phyloP scores from a whole-genome alignment of 169 alveolate species.

The Condylostoma magnum region DNA sequence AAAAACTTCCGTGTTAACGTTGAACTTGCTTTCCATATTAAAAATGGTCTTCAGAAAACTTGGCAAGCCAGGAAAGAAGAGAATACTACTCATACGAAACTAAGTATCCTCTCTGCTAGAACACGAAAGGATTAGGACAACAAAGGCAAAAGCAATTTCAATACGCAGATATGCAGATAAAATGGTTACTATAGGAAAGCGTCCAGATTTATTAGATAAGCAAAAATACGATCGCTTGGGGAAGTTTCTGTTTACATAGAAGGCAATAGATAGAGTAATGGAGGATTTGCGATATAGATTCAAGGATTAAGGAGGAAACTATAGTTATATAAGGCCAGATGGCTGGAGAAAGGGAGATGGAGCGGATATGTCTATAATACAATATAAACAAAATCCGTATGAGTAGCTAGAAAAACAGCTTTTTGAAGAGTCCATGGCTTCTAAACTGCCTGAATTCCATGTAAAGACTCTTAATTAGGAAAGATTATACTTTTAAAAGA shows the following conservation, averaged over 20 bases:
- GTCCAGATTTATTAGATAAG: background rate
- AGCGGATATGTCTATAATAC: background rate
- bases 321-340: background rate
- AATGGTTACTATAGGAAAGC: slow-evolving; percentile 4
- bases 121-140: slow-evolving; percentile 26
- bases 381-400: slow-evolving; percentile 14
- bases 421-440: background rate
- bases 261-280: slow-evolving; percentile 17
- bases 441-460: background rate
- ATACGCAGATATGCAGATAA: slow-evolving; percentile 7
- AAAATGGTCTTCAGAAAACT: too few relatives aligned
- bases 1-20: too few relatives aligned
- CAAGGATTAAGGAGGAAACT: background rate
- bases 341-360: slow-evolving; percentile 20
- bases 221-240: background rate
- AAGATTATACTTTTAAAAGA: background rate
- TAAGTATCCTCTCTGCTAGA: slow-evolving; percentile 10
- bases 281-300: slow-evolving; percentile 1
- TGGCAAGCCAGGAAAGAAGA: slow-evolving; percentile 11
- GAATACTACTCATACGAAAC: slow-evolving; percentile 24
- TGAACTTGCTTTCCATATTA: too few relatives aligned
- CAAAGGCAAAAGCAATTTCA: slow-evolving; percentile 25
- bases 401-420: background rate
- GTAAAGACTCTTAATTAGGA: background rate
- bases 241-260: background rate